Evolutionary conservation across 768 basidiomycete genomes (phyloP).

Genomic region (Termitomyces sp.): DNA sequence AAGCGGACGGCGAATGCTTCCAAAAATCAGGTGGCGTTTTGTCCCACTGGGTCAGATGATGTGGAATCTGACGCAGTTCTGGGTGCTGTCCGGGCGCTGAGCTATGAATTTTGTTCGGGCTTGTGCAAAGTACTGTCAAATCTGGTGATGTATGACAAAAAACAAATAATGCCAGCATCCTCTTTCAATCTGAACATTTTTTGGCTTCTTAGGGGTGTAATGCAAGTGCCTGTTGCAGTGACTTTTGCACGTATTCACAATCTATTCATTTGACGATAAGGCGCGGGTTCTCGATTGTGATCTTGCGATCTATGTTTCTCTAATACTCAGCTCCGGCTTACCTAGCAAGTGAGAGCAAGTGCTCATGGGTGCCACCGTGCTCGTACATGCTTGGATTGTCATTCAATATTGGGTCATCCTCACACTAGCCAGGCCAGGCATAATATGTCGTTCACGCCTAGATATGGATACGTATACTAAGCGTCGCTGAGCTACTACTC

Average conservation of each 20-base stretch:
- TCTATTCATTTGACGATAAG: too few species aligned
- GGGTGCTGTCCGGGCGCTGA: neutral
- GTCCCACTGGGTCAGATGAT: too few species aligned
- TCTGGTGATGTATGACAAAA: neutral
- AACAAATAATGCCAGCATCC: too few species aligned
- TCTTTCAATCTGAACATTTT: too few species aligned
- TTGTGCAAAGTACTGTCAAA: neutral
- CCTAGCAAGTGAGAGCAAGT: neutral
- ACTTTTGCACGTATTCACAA: too few species aligned
- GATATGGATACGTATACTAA: too few species aligned
- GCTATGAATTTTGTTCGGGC: neutral
- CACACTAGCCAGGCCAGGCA: neutral
- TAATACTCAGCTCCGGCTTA: neutral
- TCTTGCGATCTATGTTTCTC: neutral
- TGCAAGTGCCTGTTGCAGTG: neutral
- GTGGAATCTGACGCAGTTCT: neutral
- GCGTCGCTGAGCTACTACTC: too few species aligned
- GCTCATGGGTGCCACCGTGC: too few species aligned
- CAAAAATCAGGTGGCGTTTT: neutral
- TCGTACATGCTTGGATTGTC: neutral
- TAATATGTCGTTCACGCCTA: too few species aligned
- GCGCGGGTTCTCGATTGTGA: too few species aligned
- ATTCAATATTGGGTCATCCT: neutral
- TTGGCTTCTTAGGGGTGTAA: neutral
- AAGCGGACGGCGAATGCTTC: too few species aligned